Evolutionary conservation across 1,284 basidiomycete species (phyloP), one percentile per base, ranked within the genome.

Genomic region (Erythrobasidium hasegawianum): DNA sequence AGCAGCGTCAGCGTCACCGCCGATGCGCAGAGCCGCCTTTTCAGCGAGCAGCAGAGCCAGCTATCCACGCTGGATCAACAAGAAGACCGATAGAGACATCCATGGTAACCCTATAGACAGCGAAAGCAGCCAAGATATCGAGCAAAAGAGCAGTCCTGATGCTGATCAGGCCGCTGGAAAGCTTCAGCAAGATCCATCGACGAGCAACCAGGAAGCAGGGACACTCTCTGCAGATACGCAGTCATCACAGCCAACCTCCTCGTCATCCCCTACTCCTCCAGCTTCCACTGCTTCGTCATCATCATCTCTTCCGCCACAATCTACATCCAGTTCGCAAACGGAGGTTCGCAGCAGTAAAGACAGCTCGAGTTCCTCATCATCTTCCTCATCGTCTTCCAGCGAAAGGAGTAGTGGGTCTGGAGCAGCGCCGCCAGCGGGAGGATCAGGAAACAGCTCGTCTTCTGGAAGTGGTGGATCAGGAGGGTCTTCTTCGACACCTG

Each of bases 51-150:
- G 39, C 7, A 1, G 55, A 10, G 41, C 40, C 38, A 7, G 9
- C 11, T 57, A 65, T 47, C 62, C 62, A 26, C 62, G 62, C 24
- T 65, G 62, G 62, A 52, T 65, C 62, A 65, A 65, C 49, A 57
- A 57, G 45, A 57, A 40, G 18, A 55, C 55, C 5, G 62, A 65
- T 38, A 65, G 47, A 38, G 20, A 49, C 7, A 18, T 40, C 11
- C n/a, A 26, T 29, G 27, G 20, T 5, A 10, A 39, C n/a, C 14
- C 58, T n/a, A 20, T 11, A 16, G 39, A 52, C 26, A 61, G 43
- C 52, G 61, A 60, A 20, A 22, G 58, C 33, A 33, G 33, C 33
- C 5, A 33, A 33, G 33, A 33, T 33, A 33, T 33, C 33, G 33
- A 33, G 33, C 33, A 33, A 33, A 33, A 47, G n/a, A 47, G n/a